Evolutionary conservation across 192 early-diverging fungal species (phyloP).

Genomic region (Coemansia sp.): DNA sequence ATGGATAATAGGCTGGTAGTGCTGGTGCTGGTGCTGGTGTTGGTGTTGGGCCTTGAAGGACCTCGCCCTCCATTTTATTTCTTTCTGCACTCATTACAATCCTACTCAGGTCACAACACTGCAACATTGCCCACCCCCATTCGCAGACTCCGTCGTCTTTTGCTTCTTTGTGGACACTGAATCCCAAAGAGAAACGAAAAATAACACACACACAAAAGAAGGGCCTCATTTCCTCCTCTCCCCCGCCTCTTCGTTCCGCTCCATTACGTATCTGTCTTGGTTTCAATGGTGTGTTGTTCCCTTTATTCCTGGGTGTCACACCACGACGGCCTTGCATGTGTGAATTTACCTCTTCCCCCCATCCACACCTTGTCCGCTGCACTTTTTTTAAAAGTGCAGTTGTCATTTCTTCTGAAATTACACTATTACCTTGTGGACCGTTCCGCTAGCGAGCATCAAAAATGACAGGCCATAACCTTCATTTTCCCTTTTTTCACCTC

Average conservation of each 20-base stretch:
- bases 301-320: background rate
- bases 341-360: background rate
- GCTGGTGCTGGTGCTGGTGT: no score
- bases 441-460: background rate
- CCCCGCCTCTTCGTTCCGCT: no score
- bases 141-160: background rate
- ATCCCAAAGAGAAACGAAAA: background rate
- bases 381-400: no score
- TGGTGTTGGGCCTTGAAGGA: no score
- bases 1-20: no score
- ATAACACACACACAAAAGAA: background rate
- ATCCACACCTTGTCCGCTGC: no score
- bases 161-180: constrained; percentile 3
- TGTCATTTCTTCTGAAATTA: no score
- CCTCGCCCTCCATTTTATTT: no score
- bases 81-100: no score
- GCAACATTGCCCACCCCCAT: background rate
- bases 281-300: background rate
- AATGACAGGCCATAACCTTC: background rate
- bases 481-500: background rate
- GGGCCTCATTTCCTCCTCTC: no score
- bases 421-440: background rate
- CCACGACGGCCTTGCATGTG: background rate
- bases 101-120: background rate
- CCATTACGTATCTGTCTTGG: background rate